These are phyloP conservation scores for Barnettozyma salicaria DNA, from an alignment of 805 yeast genomes.

Conservation along the genomic window DNA sequence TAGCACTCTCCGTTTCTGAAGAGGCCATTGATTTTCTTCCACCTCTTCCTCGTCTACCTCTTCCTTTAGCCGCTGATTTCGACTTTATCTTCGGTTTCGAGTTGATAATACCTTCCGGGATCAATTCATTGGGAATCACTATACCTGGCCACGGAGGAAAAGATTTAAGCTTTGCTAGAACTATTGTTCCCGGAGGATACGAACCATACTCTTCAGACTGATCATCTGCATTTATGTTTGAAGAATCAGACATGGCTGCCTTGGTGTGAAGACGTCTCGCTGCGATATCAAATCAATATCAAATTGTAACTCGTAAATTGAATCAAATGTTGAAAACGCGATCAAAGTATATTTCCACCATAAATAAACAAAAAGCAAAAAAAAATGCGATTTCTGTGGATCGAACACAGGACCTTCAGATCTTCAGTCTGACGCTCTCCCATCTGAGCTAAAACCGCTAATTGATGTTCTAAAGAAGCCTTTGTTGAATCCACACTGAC, in stretches of 20 bases:
- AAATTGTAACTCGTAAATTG: neutral
- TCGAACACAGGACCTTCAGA: constrained; percentile 83
- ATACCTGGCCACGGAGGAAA: constrained; percentile 91
- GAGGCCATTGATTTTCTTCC: no score
- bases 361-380: constrained; percentile 11
- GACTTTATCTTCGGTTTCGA: constrained; percentile 42
- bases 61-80: constrained; percentile 6
- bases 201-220: constrained; percentile 17
- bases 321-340: constrained; percentile 1
- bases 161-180: constrained; percentile 79
- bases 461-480: no score
- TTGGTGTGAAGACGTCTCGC: neutral
- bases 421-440: constrained; percentile 35
- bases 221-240: neutral
- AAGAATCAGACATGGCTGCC: constrained; percentile 2
- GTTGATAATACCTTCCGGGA: constrained; percentile 51
- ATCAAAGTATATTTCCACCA: no score
- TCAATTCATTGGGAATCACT: constrained; percentile 53
- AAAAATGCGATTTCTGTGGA: constrained; percentile 57
- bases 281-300: neutral
- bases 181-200: constrained; percentile 46
- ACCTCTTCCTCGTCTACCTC: constrained; percentile 10
- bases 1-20: neutral
- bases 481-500: no score
- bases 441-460: constrained; percentile 31